Evolutionary conservation across 768 basidiomycete species (phyloP).

Genomic region (Leccinum olivaceopallidum): DNA sequence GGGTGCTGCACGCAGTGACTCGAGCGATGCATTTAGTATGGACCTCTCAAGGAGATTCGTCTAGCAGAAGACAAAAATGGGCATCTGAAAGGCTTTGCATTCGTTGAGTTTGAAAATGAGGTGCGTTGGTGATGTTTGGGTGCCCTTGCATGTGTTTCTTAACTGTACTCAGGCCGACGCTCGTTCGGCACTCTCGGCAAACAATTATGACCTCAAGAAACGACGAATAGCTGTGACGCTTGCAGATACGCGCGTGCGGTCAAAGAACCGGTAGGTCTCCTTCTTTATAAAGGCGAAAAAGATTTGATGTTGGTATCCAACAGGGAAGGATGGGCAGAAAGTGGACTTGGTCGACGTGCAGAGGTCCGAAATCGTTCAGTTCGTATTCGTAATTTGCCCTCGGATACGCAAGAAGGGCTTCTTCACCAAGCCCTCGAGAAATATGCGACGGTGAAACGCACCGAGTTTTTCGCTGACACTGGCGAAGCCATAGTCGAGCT

Average conservation of each 20-base stretch:
- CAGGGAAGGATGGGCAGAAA: conserved; percentile 49
- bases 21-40: conserved; percentile 55
- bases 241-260: conserved; percentile 68
- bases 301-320: not conserved
- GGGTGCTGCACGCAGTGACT: conserved; percentile 5
- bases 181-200: conserved; percentile 67
- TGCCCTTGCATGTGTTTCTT: not conserved
- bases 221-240: conserved; percentile 89
- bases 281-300: not conserved
- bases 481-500: conserved; percentile 67
- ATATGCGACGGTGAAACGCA: conserved; percentile 63
- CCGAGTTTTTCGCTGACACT: conserved; percentile 68
- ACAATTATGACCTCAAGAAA: conserved; percentile 87
- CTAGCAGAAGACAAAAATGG: conserved; percentile 73
- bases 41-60: conserved; percentile 77
- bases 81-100: conserved; percentile 82
- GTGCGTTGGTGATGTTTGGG: conserved; percentile 39
- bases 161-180: conserved; percentile 61
- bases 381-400: conserved; percentile 72
- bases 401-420: conserved; percentile 83
- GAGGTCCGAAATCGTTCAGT: conserved; percentile 72
- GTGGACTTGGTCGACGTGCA: conserved; percentile 53
- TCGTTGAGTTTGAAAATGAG: conserved; percentile 86
- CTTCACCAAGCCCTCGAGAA: conserved; percentile 90
- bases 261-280: conserved; percentile 48